Base-by-base conservation (phyloP, 1,139 yeast species). In the Zygosaccharomyces pseudobailii region DNA sequence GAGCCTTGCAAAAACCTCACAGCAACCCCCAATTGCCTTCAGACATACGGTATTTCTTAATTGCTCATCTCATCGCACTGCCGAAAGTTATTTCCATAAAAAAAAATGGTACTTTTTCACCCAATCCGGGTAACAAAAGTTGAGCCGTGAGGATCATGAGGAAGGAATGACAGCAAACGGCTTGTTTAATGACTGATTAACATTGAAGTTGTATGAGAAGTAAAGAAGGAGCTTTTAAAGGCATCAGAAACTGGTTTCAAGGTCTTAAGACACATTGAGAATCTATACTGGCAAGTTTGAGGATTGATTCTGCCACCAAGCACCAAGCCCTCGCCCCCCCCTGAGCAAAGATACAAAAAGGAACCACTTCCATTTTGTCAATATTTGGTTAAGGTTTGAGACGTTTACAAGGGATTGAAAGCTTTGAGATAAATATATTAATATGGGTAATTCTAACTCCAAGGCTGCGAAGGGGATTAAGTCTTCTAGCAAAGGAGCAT, bases 381-480 rank as follows among this genome's bases (percentile, higher is more conserved):
- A 23, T 10, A 34, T 17, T 24, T 37, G 32, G 28, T 19, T 19
- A 30, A 30, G 33, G 13, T 30, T 6, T 9, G 19, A 30, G 33
- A 30, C 33, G 33, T 4, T 30, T 10, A 30, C 33, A 9, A 30
- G 17, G 33, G 5, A 30, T 30, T 30, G 33, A 9, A 30, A 30
- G 28, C 10, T 37, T 23, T 36, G 40, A 28, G 41, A 19, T 38
- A 20, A 36, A 31, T 36, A 9, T 13, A 28, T 20, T 5, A 25
- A 27, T 9, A 55, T 63, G 68, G 68, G 68, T 53, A 63, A 63
- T 49, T 55, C 68, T 20, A 52, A 56, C 49, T 63, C 68, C 6
- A 62, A 62, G 51, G 47, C 56, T 10, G 52, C 56, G 23, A 51
- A 50, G 31, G 48, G 47, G 27, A 49, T 45, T 36, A 51, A 51